Evolutionary conservation across 352 stramenopile species (phyloP).

Genomic region (Phytophthora ramorum): DNA sequence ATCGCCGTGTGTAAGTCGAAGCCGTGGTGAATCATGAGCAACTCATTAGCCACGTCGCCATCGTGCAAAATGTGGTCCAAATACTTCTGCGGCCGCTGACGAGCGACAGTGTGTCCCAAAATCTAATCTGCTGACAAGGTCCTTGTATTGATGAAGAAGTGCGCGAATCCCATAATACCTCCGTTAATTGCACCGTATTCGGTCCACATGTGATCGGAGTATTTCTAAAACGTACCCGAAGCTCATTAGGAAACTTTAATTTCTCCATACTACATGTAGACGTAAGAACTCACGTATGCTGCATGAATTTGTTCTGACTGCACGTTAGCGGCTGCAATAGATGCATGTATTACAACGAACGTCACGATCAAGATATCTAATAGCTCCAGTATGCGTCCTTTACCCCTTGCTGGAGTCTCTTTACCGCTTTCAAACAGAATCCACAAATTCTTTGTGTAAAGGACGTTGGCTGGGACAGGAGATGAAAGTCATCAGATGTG

Average conservation of each 20-base stretch:
- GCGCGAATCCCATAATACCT: background rate
- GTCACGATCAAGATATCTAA: background rate
- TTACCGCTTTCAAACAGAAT: background rate
- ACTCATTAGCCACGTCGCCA: background rate
- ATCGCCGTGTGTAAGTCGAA: background rate
- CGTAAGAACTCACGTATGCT: background rate
- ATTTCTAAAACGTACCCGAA: background rate
- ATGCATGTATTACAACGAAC: background rate
- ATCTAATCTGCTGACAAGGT: background rate
- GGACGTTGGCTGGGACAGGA: background rate
- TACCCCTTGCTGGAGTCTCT: background rate
- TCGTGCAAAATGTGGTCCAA: background rate
- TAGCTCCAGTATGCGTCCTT: background rate
- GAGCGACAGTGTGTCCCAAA: background rate
- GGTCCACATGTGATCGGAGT: background rate
- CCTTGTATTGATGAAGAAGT: background rate
- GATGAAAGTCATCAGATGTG: background rate
- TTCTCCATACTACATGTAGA: conserved; percentile 1
- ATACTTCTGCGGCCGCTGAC: no score
- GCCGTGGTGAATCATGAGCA: background rate
- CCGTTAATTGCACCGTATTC: background rate
- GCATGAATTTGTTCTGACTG: background rate
- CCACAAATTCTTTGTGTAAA: background rate
- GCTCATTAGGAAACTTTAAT: background rate
- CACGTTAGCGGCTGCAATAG: background rate